Conservation (phyloP, 345 rosid genomes). For the Arabis alpina region DNA sequence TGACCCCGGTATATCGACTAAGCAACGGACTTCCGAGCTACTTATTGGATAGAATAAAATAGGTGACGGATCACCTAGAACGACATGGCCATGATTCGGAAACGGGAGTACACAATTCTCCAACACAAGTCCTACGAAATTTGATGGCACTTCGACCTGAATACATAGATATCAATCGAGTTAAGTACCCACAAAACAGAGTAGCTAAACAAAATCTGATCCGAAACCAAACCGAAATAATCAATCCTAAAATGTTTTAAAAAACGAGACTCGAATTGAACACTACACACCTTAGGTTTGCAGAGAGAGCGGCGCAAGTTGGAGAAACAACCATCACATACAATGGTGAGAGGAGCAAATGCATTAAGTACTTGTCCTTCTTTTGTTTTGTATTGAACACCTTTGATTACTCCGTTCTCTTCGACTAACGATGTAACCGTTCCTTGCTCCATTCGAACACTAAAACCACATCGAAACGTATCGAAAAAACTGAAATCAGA, state of each 20-base stretch:
- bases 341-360: constrained; percentile 60
- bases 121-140: constrained; percentile 54
- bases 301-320: constrained; percentile 62
- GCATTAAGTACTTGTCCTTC: constrained; percentile 48
- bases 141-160: constrained; percentile 61
- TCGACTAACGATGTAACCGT: constrained; percentile 54
- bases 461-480: constrained; percentile 4
- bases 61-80: constrained; percentile 61
- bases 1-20: constrained; percentile 56
- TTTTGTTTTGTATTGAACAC: constrained; percentile 62
- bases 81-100: constrained; percentile 57
- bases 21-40: constrained; percentile 55
- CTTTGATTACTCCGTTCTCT: constrained; percentile 56
- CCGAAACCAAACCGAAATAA: background rate
- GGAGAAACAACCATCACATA: constrained; percentile 69
- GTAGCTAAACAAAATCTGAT: background rate
- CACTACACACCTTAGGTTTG: constrained; percentile 54
- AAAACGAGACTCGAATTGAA: background rate
- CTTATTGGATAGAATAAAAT: constrained; percentile 61
- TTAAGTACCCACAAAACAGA: background rate
- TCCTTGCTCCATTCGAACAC: constrained; percentile 59
- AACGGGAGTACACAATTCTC: constrained; percentile 59
- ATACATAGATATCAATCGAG: constrained; percentile 22
- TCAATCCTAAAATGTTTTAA: background rate
- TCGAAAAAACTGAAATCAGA: background rate